Conservation (phyloP, 352 stramenopile species). For the Phytophthora lateralis region DNA sequence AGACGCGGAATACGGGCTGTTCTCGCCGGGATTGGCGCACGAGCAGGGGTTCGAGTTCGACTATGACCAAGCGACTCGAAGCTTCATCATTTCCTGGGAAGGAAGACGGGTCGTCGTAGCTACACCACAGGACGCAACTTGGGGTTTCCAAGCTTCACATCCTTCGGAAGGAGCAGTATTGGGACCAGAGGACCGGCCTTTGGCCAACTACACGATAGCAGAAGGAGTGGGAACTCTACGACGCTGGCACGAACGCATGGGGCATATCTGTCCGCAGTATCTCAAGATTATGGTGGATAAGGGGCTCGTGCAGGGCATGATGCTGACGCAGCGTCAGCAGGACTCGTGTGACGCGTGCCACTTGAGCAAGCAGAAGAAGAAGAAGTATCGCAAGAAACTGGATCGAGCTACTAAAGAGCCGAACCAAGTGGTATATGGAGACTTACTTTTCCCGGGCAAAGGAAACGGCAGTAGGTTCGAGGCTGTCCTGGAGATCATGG, state of each 20-base stretch:
- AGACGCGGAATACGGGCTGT: conserved; percentile 6
- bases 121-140: background rate
- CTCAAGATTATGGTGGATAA: background rate
- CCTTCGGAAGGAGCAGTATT: background rate
- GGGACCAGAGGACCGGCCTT: background rate
- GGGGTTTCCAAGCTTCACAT: conserved; percentile 6
- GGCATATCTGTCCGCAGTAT: background rate
- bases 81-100: conserved; percentile 5
- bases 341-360: conserved; percentile 5
- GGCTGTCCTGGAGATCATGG: conserved; percentile 10
- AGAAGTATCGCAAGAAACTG: conserved; percentile 6
- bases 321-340: background rate
- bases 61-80: background rate
- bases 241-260: background rate
- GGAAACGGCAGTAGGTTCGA: conserved; percentile 3
- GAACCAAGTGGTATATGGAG: conserved; percentile 20
- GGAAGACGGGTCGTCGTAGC: background rate
- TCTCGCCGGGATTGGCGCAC: conserved; percentile 4
- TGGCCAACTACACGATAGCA: conserved; percentile 6
- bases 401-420: conserved; percentile 7
- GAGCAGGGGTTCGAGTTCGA: conserved; percentile 12
- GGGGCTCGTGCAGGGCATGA: background rate
- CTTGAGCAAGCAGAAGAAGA: conserved; percentile 17
- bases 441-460: conserved; percentile 10
- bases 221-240: conserved; percentile 7